phyloP scores from a whole-genome alignment of 2,329 filamentous ascomycete genomes.

The Zasmidium citrigriseum region DNA sequence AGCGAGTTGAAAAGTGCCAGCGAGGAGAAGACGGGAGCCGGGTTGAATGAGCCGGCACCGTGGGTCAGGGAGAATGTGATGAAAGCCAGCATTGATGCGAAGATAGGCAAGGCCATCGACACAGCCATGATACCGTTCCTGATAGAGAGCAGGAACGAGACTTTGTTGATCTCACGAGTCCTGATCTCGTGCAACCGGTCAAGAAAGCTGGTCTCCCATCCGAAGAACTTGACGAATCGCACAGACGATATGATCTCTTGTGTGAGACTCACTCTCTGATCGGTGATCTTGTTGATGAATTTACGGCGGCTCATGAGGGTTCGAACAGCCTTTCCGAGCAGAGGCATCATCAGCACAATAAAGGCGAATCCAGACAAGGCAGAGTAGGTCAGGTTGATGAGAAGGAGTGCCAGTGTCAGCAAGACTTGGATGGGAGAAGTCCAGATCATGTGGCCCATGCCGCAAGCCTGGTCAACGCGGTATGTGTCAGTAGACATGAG shows the following conservation, averaged over 20 bases:
- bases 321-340: slow-evolving; percentile 75
- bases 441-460: slow-evolving; percentile 91
- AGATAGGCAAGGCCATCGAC: slow-evolving; percentile 84
- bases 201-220: slow-evolving; percentile 89
- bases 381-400: slow-evolving; percentile 88
- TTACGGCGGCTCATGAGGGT: slow-evolving; percentile 73
- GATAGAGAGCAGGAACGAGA: slow-evolving; percentile 79
- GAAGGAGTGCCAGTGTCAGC: slow-evolving; percentile 74
- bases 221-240: slow-evolving; percentile 94
- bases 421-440: slow-evolving; percentile 76
- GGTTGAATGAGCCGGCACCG: slow-evolving; percentile 56
- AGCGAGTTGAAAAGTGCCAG: slow-evolving; percentile 91
- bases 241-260: slow-evolving; percentile 91
- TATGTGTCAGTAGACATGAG: slow-evolving; percentile 96
- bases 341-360: slow-evolving; percentile 73
- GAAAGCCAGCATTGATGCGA: slow-evolving; percentile 93
- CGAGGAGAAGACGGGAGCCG: slow-evolving; percentile 86
- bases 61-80: slow-evolving; percentile 72
- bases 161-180: slow-evolving; percentile 74
- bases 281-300: slow-evolving; percentile 88
- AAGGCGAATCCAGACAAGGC: slow-evolving; percentile 85
- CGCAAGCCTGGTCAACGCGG: slow-evolving; percentile 83
- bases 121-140: slow-evolving; percentile 83
- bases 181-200: slow-evolving; percentile 73
- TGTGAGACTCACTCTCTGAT: slow-evolving; percentile 85